A percentile compares a stretch with the other conserved stretches of the same genome.
These are phyloP conservation scores for Umbelopsis sp. DNA, from an alignment of 192 early-diverging fungal genomes.

Conservation along the genomic window DNA sequence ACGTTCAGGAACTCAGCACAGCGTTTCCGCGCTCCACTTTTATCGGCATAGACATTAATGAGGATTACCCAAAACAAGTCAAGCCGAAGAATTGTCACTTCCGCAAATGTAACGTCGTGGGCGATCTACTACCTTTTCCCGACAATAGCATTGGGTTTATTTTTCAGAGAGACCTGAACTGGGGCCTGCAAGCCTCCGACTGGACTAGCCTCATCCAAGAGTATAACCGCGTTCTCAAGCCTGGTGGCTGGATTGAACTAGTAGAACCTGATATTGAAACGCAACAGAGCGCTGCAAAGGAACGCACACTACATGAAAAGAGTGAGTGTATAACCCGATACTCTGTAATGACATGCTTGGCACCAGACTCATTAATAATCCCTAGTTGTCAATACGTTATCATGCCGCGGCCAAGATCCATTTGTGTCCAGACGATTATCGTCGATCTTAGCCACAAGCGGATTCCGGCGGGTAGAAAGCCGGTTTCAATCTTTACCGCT, in stretches of 20 bases:
- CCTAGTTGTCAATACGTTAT: constrained; percentile 30
- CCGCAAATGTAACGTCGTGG: constrained; percentile 28
- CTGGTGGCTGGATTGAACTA: constrained; percentile 55
- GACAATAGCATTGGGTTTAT: constrained; percentile 42
- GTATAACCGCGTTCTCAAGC: constrained; percentile 52
- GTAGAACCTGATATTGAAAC: constrained; percentile 45
- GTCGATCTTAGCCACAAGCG: constrained; percentile 34
- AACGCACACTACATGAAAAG: constrained; percentile 35
- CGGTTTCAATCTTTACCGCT: constrained; percentile 31
- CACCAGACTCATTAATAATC: constrained; percentile 5
- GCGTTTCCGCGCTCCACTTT: constrained; percentile 38
- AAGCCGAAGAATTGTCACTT: constrained; percentile 41
- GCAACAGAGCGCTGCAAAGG: constrained; percentile 26
- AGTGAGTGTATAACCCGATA: constrained; percentile 22
- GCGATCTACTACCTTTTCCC: constrained; percentile 33
- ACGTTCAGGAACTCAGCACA: constrained; percentile 32
- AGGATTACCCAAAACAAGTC: constrained; percentile 32
- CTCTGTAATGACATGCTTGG: background rate
- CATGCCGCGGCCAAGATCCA: constrained; percentile 37
- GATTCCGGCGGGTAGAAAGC: constrained; percentile 32
- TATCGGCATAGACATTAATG: constrained; percentile 34
- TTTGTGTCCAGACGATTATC: constrained; percentile 31
- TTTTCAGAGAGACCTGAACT: constrained; percentile 38
- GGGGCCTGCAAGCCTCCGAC: constrained; percentile 25
- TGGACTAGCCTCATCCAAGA: constrained; percentile 41